Conservation (phyloP, 768 basidiomycete species). For the Suillus weaverae region DNA sequence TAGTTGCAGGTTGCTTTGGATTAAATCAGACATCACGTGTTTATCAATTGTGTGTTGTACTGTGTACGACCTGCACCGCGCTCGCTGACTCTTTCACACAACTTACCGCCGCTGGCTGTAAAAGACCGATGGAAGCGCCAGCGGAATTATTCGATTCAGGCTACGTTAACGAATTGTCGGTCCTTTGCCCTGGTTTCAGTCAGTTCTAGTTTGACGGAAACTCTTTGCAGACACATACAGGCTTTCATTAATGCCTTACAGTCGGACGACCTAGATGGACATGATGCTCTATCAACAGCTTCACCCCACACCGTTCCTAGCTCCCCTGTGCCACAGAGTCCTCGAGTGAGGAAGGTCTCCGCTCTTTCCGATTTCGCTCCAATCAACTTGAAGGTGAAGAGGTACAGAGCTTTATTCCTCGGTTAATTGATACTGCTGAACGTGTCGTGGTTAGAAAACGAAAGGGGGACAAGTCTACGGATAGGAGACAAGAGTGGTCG, state of each 20-base stretch:
- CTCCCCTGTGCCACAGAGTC: constrained; percentile 29
- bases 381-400: constrained; percentile 79
- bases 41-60: not conserved
- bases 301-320: constrained; percentile 26
- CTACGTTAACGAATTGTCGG: constrained; percentile 75
- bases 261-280: constrained; percentile 48
- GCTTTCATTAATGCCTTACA: constrained; percentile 78
- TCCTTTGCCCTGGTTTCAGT: not conserved
- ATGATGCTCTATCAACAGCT: constrained; percentile 19
- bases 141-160: constrained; percentile 43
- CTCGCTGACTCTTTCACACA: constrained; percentile 1
- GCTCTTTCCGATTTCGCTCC: constrained; percentile 90
- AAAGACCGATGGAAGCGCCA: constrained; percentile 14
- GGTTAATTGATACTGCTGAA: constrained; percentile 6
- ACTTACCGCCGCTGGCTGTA: constrained; percentile 12
- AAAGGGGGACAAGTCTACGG: constrained; percentile 32
- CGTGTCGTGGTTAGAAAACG: constrained; percentile 32
- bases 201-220: constrained; percentile 5
- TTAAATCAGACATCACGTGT: not conserved
- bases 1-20: not conserved
- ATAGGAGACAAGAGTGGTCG: constrained; percentile 66
- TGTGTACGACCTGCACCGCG: not conserved
- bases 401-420: constrained; percentile 38
- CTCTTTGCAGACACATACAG: constrained; percentile 53
- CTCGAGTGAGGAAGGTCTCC: constrained; percentile 74